Evolutionary conservation across 257 asterid species (phyloP).

Genomic region (Agastache rugosa): DNA sequence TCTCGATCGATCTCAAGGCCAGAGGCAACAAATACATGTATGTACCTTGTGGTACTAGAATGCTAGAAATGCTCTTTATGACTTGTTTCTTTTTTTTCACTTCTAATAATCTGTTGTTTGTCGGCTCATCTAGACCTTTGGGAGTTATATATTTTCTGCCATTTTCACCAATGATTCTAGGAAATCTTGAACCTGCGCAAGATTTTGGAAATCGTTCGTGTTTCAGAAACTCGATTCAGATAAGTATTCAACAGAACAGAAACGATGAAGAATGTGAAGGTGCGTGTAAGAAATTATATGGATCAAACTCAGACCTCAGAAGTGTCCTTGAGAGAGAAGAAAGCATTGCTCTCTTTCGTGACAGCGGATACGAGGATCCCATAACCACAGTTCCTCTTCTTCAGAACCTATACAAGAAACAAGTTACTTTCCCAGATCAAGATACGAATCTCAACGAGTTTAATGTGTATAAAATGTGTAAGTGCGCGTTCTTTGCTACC

Average conservation of each 20-base stretch:
- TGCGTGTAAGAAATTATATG: not conserved
- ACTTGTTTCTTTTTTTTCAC: no score
- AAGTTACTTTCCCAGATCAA: not conserved
- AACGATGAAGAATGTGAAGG: no score
- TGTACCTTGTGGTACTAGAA: no score
- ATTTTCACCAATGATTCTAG: conserved; percentile 61
- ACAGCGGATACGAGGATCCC: conserved; percentile 80
- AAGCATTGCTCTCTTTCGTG: conserved; percentile 84
- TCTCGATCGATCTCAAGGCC: no score
- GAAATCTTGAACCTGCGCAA: conserved; percentile 67
- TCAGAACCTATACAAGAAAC: conserved; percentile 53
- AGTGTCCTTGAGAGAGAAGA: conserved; percentile 83
- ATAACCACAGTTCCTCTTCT: conserved; percentile 62
- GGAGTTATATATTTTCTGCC: conserved; percentile 45
- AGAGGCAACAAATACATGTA: no score
- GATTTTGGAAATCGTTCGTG: not conserved
- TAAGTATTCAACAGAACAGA: not conserved
- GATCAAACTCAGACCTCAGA: conserved; percentile 60
- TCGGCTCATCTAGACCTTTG: no score
- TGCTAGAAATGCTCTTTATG: no score
- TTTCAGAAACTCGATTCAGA: not conserved
- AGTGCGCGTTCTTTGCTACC: conserved; percentile 42
- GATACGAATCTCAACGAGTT: not conserved
- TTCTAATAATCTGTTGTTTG: no score
- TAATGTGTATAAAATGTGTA: not conserved